Percentiles rank a stretch among this genome's conserved stretches.
These are phyloP conservation scores for Pseudogymnoascus sp. DNA, from an alignment of 2,329 filamentous ascomycete genomes.

Conservation along the genomic window DNA sequence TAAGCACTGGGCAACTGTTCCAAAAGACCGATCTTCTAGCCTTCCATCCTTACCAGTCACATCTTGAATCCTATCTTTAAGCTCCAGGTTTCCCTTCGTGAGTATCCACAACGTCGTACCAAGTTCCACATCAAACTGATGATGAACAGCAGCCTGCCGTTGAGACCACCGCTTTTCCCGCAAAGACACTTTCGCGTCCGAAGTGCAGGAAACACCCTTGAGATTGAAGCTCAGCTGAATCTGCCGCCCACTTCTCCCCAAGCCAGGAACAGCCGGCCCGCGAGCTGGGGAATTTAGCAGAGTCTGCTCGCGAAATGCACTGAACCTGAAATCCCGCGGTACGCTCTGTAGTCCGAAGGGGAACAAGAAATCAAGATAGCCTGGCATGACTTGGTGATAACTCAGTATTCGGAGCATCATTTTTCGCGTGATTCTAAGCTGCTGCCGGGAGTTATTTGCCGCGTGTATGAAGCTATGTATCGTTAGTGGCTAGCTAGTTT, in stretches of 20 bases:
- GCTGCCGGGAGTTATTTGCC: conserved; percentile 16
- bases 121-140: conserved; percentile 22
- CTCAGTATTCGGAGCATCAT: conserved; percentile 24
- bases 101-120: conserved; percentile 37
- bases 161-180: conserved; percentile 18
- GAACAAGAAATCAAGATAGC: conserved; percentile 28
- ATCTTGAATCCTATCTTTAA: conserved; percentile 28
- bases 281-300: conserved; percentile 11
- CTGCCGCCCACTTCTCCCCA: conserved; percentile 21
- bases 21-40: conserved; percentile 30
- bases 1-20: conserved; percentile 29
- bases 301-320: conserved; percentile 21
- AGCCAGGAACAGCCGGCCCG: conserved; percentile 14
- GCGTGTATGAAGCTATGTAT: conserved; percentile 21
- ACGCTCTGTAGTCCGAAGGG: conserved; percentile 24
- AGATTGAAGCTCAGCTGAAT: conserved; percentile 25
- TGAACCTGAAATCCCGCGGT: conserved; percentile 22
- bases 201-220: conserved; percentile 19
- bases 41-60: conserved; percentile 27
- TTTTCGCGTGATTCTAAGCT: conserved; percentile 19
- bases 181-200: not conserved
- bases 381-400: conserved; percentile 30
- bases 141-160: conserved; percentile 23
- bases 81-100: conserved; percentile 28
- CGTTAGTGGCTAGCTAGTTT: not conserved